These are phyloP conservation scores for Torulaspora delbrueckii DNA, from an alignment of 805 yeast species.

Conservation along the genomic window DNA sequence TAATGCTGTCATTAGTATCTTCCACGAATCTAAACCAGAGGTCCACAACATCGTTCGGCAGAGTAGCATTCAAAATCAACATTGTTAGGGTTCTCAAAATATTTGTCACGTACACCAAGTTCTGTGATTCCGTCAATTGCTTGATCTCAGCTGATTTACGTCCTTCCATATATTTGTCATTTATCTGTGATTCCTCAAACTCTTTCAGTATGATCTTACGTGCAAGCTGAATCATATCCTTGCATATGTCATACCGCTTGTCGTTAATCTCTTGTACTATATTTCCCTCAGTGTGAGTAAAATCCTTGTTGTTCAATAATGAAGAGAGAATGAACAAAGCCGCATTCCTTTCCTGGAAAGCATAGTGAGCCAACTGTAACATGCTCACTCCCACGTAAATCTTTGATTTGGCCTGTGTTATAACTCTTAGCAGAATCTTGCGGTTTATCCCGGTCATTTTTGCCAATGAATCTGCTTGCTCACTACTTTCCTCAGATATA, in stretches of 20 bases:
- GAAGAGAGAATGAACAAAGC: slow-evolving; percentile 40
- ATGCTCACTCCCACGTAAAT: slow-evolving; percentile 32
- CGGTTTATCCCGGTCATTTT: slow-evolving; percentile 38
- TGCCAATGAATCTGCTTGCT: slow-evolving; percentile 41
- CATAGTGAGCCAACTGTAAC: slow-evolving; percentile 36
- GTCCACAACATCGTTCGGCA: slow-evolving; percentile 33
- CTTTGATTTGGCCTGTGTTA: slow-evolving; percentile 38
- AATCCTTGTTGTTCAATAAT: slow-evolving; percentile 25
- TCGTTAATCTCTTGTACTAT: slow-evolving; percentile 19
- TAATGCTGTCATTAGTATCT: slow-evolving; percentile 5
- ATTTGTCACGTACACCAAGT: slow-evolving; percentile 36
- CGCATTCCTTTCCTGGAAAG: slow-evolving; percentile 49
- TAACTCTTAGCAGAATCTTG: slow-evolving; percentile 47
- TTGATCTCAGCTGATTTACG: slow-evolving; percentile 15
- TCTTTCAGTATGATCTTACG: slow-evolving; percentile 7
- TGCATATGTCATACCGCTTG: slow-evolving; percentile 22
- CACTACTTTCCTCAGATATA: slow-evolving; percentile 35
- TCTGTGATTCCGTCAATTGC: slow-evolving; percentile 26
- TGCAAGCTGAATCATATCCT: slow-evolving; percentile 19
- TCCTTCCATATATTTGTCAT: slow-evolving; percentile 2
- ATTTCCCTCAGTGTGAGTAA: slow-evolving; percentile 23
- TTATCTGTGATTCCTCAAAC: not conserved
- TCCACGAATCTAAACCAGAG: slow-evolving; percentile 56
- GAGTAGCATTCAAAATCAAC: slow-evolving; percentile 39
- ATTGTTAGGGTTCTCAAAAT: slow-evolving; percentile 37